Evolutionary conservation across 2,329 filamentous ascomycete species (phyloP).

Genomic region (Tolypocladium ophioglossoides): DNA sequence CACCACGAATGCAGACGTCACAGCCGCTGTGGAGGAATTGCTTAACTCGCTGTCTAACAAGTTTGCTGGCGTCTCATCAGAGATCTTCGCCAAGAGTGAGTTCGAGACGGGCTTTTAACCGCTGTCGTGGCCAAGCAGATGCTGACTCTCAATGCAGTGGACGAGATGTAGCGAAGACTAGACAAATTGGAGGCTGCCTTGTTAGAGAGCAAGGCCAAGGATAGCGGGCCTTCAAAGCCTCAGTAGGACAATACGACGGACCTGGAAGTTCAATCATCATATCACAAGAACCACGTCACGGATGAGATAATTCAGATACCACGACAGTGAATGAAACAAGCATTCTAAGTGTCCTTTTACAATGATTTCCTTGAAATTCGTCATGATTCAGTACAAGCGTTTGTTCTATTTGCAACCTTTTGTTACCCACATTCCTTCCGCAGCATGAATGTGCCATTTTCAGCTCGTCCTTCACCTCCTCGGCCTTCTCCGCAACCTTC

Average conservation of each 20-base stretch:
- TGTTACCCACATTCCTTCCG: not conserved
- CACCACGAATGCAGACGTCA: constrained; percentile 52
- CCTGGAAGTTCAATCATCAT: not conserved
- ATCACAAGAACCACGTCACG: not conserved
- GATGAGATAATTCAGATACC: not conserved
- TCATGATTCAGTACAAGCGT: not conserved
- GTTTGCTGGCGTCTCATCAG: constrained; percentile 73
- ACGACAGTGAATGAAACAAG: not conserved
- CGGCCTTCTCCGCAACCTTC: constrained; percentile 40
- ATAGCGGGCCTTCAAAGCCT: constrained; percentile 25
- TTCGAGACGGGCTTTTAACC: constrained; percentile 5
- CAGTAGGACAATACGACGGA: not conserved
- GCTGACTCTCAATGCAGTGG: constrained; percentile 50
- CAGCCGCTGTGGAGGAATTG: constrained; percentile 74
- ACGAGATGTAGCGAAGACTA: constrained; percentile 81
- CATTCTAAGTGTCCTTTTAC: too few relatives aligned
- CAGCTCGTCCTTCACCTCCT: constrained; percentile 27
- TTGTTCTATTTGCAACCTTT: not conserved
- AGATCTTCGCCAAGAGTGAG: constrained; percentile 83
- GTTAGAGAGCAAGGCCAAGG: constrained; percentile 41
- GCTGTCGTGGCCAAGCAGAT: not conserved
- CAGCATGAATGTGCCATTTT: constrained; percentile 13
- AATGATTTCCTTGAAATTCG: too few relatives aligned
- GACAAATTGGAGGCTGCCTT: constrained; percentile 74
- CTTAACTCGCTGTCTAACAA: constrained; percentile 77